Percentiles rank a stretch among this genome's conserved stretches.
These are phyloP conservation scores for Batrachochytrium dendrobatidis DNA, from an alignment of 371 early-diverging fungal genomes.

Conservation along the genomic window DNA sequence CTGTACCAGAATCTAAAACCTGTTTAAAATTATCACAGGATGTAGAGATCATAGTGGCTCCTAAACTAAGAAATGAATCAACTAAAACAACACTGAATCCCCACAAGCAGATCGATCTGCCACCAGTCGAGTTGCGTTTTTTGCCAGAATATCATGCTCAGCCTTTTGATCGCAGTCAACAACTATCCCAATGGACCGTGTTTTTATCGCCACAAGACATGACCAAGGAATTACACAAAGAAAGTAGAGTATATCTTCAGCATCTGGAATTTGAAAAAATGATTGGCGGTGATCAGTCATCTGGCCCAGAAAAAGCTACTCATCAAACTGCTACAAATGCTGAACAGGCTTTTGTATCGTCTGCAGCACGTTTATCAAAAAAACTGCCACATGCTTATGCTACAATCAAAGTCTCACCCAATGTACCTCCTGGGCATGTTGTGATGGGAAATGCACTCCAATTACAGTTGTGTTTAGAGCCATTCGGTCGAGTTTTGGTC, in stretches of 20 bases:
- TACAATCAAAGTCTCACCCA: background rate
- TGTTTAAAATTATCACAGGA: slow-evolving; percentile 58
- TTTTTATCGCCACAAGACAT: background rate
- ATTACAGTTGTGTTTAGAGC: background rate
- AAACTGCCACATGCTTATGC: background rate
- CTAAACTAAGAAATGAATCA: slow-evolving; percentile 49
- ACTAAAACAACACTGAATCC: background rate
- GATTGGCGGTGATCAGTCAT: background rate
- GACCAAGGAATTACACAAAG: background rate
- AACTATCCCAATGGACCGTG: background rate
- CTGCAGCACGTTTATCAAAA: background rate
- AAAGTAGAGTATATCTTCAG: background rate
- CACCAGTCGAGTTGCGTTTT: background rate
- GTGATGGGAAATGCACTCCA: background rate
- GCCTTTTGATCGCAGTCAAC: background rate
- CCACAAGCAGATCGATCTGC: background rate
- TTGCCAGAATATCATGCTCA: background rate
- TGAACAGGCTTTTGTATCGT: background rate
- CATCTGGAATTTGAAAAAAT: background rate
- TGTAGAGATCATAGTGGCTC: slow-evolving; percentile 72
- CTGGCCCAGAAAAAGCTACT: background rate
- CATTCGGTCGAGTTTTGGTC: background rate
- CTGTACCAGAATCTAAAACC: slow-evolving; percentile 4
- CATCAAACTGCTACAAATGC: background rate
- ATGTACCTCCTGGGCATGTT: background rate